Evolutionary conservation across 768 basidiomycete genomes (phyloP).

Genomic region (Psilocybe cubensis): DNA sequence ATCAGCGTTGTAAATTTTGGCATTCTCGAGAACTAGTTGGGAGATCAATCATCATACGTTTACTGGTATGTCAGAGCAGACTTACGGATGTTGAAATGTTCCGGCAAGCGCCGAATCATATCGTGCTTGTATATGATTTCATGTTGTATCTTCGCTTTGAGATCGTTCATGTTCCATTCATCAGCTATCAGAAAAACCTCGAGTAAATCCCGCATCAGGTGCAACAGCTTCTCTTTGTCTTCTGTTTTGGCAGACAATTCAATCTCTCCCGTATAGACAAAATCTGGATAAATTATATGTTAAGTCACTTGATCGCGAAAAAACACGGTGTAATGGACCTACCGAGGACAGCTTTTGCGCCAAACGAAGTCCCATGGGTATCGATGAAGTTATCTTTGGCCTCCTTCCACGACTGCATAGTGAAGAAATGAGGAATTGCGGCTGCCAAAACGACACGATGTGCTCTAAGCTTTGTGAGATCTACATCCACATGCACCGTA

Average conservation of each 20-base stretch:
- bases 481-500: neutral
- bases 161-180: conserved; percentile 16
- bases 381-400: conserved; percentile 12
- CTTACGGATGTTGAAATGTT: conserved; percentile 4
- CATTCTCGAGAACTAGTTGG: neutral
- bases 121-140: conserved; percentile 15
- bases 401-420: conserved; percentile 24
- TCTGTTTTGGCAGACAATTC: neutral
- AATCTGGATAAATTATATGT: conserved; percentile 26
- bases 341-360: conserved; percentile 31
- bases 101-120: conserved; percentile 12
- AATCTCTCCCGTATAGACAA: conserved; percentile 30
- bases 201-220: conserved; percentile 10
- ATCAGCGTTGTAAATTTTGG: neutral
- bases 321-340: neutral
- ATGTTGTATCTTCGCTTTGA: conserved; percentile 15
- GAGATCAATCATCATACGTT: no score
- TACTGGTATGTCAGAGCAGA: no score
- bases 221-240: neutral
- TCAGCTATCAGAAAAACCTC: conserved; percentile 16
- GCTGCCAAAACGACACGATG: conserved; percentile 14
- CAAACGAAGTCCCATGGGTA: conserved; percentile 19
- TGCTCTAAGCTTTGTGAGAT: conserved; percentile 5
- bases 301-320: neutral
- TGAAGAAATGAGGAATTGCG: conserved; percentile 28